Conservation (phyloP, 2,329 filamentous ascomycete genomes). For the Xenosphaeropsis pyriputrescens region DNA sequence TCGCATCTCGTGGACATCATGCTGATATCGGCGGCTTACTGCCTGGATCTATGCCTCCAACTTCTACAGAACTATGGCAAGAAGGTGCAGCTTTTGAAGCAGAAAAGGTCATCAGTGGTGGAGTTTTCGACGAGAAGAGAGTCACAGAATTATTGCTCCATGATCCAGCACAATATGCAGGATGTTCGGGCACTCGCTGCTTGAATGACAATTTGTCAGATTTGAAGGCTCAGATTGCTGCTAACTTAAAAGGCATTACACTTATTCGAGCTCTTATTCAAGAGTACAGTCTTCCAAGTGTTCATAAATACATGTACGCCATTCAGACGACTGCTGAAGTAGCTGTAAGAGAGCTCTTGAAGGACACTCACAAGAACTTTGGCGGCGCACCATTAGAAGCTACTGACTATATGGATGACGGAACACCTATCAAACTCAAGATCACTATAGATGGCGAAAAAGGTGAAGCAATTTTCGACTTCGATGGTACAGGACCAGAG, state of each 20-base stretch:
- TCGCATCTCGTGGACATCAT: slow-evolving; percentile 61
- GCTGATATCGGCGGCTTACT: slow-evolving; percentile 74
- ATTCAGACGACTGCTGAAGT: slow-evolving; percentile 72
- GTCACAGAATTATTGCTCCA: slow-evolving; percentile 54
- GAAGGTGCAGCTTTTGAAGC: slow-evolving; percentile 46
- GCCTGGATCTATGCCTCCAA: slow-evolving; percentile 68
- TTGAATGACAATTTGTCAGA: slow-evolving; percentile 76
- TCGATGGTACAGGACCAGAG: slow-evolving; percentile 64
- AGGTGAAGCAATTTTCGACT: slow-evolving; percentile 67
- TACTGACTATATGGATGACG: slow-evolving; percentile 78
- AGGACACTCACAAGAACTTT: slow-evolving; percentile 48
- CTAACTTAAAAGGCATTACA: slow-evolving; percentile 74
- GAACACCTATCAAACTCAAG: slow-evolving; percentile 60
- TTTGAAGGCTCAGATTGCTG: slow-evolving; percentile 74
- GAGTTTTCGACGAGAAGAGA: slow-evolving; percentile 60
- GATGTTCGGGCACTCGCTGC: slow-evolving; percentile 66
- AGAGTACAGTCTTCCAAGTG: slow-evolving; percentile 64
- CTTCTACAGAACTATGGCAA: slow-evolving; percentile 48
- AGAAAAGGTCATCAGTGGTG: slow-evolving; percentile 56
- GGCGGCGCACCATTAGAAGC: slow-evolving; percentile 57
- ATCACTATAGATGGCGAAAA: slow-evolving; percentile 61
- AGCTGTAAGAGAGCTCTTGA: slow-evolving; percentile 60
- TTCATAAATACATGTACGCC: slow-evolving; percentile 71
- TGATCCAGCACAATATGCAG: slow-evolving; percentile 60
- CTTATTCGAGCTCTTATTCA: slow-evolving; percentile 61